Percentiles rank a stretch among this genome's conserved stretches.
Conservation (phyloP, 192 early-diverging fungal species). For the Mortierella alpina region DNA sequence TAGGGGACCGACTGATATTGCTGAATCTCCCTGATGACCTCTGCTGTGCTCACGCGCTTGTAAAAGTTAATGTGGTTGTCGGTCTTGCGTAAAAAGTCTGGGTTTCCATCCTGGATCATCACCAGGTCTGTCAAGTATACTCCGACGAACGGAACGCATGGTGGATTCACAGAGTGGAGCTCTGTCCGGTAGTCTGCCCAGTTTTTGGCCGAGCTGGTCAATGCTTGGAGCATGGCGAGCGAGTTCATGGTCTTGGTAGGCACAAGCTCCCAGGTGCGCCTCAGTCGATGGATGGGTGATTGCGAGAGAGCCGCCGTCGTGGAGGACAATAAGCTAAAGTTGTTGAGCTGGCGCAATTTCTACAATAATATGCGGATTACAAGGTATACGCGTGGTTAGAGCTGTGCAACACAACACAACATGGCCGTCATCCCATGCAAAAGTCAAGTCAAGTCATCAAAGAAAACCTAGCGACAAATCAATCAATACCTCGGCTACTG, state of each 20-base stretch:
- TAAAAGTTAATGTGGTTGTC: constrained; percentile 91
- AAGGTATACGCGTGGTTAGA: neutral
- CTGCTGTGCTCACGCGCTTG: constrained; percentile 89
- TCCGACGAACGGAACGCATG: constrained; percentile 84
- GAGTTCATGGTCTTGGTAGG: constrained; percentile 66
- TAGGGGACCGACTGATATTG: constrained; percentile 93
- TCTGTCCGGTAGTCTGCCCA: constrained; percentile 86
- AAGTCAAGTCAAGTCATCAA: neutral
- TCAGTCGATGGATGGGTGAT: constrained; percentile 88
- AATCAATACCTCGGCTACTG: constrained; percentile 73
- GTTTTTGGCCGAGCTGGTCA: constrained; percentile 89
- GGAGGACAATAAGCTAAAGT: constrained; percentile 94
- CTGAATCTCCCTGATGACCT: constrained; percentile 92
- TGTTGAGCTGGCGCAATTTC: constrained; percentile 87
- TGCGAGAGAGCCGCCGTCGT: constrained; percentile 91
- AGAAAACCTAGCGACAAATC: neutral
- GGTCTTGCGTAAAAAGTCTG: constrained; percentile 72
- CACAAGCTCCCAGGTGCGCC: constrained; percentile 88
- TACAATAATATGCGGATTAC: constrained; percentile 25
- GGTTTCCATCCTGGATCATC: constrained; percentile 94
- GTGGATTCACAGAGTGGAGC: constrained; percentile 85
- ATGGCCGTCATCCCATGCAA: neutral
- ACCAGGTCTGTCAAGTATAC: constrained; percentile 92
- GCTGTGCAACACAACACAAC: neutral
- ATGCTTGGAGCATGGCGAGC: constrained; percentile 71